phyloP scores from a whole-genome alignment of 2,329 filamentous ascomycete species.

The Beauveria sp. region DNA sequence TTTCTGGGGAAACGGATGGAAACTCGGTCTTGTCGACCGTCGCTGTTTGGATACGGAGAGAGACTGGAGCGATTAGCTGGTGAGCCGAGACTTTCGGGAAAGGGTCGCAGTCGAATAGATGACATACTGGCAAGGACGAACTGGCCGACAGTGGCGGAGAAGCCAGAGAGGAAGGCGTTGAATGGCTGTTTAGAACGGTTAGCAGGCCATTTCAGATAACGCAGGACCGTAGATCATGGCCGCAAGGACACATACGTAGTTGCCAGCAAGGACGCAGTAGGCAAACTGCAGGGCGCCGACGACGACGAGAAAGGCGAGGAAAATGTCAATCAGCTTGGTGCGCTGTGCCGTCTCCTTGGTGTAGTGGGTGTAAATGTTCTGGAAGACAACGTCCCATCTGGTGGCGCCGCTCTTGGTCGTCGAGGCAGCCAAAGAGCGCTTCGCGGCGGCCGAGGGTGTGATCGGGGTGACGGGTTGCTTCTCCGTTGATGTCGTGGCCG shows the following conservation, averaged over 20 bases:
- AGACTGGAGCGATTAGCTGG: slow-evolving; percentile 37
- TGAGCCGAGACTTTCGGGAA: background rate
- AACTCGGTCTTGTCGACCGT: slow-evolving; percentile 74
- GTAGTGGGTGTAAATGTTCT: slow-evolving; percentile 72
- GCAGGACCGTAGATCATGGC: background rate
- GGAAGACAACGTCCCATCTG: slow-evolving; percentile 52
- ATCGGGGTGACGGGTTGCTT: slow-evolving; percentile 36
- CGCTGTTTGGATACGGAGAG: slow-evolving; percentile 86
- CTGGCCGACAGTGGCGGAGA: slow-evolving; percentile 89
- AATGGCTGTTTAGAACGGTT: slow-evolving; percentile 61
- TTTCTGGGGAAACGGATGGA: slow-evolving; percentile 70
- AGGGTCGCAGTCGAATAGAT: background rate
- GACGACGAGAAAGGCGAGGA: slow-evolving; percentile 78
- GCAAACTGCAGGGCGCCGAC: slow-evolving; percentile 88
- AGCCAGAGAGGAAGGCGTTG: slow-evolving; percentile 96
- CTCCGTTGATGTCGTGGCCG: slow-evolving; percentile 25
- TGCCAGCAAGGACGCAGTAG: slow-evolving; percentile 86
- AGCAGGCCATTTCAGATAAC: slow-evolving; percentile 11
- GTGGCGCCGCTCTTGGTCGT: slow-evolving; percentile 22
- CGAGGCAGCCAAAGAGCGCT: slow-evolving; percentile 15
- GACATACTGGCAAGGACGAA: slow-evolving; percentile 87
- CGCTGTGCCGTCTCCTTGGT: slow-evolving; percentile 75
- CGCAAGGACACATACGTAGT: slow-evolving; percentile 65
- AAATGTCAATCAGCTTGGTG: slow-evolving; percentile 84
- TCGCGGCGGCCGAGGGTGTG: slow-evolving; percentile 18